Percentiles rank a stretch among this genome's conserved stretches.
These are phyloP conservation scores for Rhizophagus prolifer DNA, from an alignment of 192 early-diverging fungal genomes.

Conservation along the genomic window DNA sequence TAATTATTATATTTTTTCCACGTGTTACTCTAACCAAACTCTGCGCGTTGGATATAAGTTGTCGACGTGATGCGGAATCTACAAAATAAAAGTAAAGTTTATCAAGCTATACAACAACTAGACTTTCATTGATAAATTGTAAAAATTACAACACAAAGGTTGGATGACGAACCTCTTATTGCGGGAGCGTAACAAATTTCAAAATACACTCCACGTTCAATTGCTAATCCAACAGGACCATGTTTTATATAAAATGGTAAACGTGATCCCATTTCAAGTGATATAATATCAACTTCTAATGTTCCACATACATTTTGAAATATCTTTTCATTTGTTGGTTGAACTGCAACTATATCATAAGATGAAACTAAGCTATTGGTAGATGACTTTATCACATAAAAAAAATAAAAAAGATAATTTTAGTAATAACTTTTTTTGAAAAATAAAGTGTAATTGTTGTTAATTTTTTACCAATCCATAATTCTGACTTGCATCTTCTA, in stretches of 20 bases:
- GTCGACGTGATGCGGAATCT: slow-evolving; percentile 60
- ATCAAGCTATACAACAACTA: too few species aligned
- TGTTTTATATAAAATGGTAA: slow-evolving; percentile 70
- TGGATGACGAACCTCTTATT: slow-evolving; percentile 53
- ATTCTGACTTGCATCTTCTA: slow-evolving; percentile 58
- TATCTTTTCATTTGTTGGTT: slow-evolving; percentile 68
- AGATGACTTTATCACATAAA: slow-evolving; percentile 32
- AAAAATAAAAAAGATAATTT: not conserved
- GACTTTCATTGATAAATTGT: not conserved
- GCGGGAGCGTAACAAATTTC: slow-evolving; percentile 71
- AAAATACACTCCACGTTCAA: slow-evolving; percentile 76
- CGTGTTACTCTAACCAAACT: slow-evolving; percentile 65
- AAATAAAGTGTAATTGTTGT: not conserved
- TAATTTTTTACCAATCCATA: slow-evolving; percentile 50
- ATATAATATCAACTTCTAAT: slow-evolving; percentile 80
- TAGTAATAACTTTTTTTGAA: not conserved
- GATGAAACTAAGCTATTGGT: slow-evolving; percentile 34
- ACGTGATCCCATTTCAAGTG: slow-evolving; percentile 64
- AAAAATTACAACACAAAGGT: not conserved
- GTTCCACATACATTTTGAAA: slow-evolving; percentile 68
- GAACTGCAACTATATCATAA: slow-evolving; percentile 74
- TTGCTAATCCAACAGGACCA: slow-evolving; percentile 63
- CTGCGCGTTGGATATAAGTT: slow-evolving; percentile 67
- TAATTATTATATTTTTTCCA: slow-evolving; percentile 77
- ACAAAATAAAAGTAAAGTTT: slow-evolving; percentile 13